Evolutionary conservation across 2,329 filamentous ascomycete genomes (phyloP), one percentile per base, ranked within the genome.

Genomic region (Ophiobolus disseminans): DNA sequence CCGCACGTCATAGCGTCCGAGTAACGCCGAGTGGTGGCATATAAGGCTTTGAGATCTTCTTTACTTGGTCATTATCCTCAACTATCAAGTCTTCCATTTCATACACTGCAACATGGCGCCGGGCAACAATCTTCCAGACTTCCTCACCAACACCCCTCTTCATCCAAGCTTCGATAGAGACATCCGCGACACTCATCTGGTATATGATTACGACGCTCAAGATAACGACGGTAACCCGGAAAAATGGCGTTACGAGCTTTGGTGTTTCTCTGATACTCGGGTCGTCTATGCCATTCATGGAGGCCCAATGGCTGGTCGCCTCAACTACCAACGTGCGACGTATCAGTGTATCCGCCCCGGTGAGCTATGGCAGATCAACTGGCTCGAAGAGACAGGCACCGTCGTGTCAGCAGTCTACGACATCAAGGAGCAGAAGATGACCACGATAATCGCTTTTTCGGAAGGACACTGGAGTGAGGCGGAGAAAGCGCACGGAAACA

Each of bases 181-280:
- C 51, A 75, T 85, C 26, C 73, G 73, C 34, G 74, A 84, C 56
- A 75, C 78, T 2, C 81, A 84, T 53, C 71, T 84, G 1, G 73
- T 85, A 43, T 85, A 85, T 63, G 81, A 85, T 55, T 84, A 84
- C 55, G 73, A 78, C 31, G 80, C 79, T 0, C 66, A 78, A 42
- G 76, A 80, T 48, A 51, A 54, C 2, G 46, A 76, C 1, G 80
- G 81, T 8, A 79, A 79, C 4, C 76, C 80, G 0, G 79, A 83
- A 41, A 84, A 82, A 62, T 85, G 82, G 83, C 77, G 80, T 1
- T 85, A 85, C 57, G 82, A 85, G 50, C 78, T 85, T 61, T 85
- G 82, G 82, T 84, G 84, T 68, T 81, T 80, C 57, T 82, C 77
- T n/a, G 68, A 77, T 14, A 63, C 62, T 44, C 76, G 81, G 4